These are phyloP conservation scores for Hypoxylon intermedium DNA, from an alignment of 495 filamentous ascomycete species.

Conservation along the genomic window DNA sequence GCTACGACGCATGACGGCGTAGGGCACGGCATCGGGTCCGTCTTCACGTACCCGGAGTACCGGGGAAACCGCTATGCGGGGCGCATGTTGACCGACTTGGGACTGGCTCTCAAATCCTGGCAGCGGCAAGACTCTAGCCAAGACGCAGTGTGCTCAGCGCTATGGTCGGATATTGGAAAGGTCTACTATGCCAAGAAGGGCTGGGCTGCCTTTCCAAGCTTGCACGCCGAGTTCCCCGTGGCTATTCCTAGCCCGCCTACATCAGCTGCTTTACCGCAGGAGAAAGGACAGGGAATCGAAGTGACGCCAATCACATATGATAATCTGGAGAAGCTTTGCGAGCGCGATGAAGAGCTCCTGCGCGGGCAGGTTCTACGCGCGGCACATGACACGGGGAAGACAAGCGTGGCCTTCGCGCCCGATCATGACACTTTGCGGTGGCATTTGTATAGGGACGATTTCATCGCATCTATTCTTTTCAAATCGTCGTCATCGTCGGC, in stretches of 20 bases:
- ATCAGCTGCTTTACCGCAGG: constrained; percentile 14
- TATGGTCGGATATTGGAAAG: constrained; percentile 97
- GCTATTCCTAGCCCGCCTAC: neutral
- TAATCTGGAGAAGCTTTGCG: constrained; percentile 65
- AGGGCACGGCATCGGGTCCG: constrained; percentile 84
- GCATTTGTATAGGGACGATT: constrained; percentile 89
- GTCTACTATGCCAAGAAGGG: constrained; percentile 83
- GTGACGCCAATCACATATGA: constrained; percentile 50
- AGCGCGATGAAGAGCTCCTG: constrained; percentile 61
- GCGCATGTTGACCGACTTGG: constrained; percentile 64
- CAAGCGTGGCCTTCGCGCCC: constrained; percentile 73
- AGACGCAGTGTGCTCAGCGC: constrained; percentile 66
- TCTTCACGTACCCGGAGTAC: constrained; percentile 77
- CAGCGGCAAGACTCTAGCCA: constrained; percentile 32
- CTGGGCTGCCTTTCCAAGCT: constrained; percentile 76
- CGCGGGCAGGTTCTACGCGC: constrained; percentile 44
- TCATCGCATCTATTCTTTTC: constrained; percentile 65
- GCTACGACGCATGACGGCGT: constrained; percentile 65
- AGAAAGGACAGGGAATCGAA: neutral
- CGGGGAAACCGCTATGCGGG: constrained; percentile 80
- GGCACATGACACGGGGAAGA: constrained; percentile 41
- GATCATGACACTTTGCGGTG: constrained; percentile 76
- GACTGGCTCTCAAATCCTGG: constrained; percentile 42
- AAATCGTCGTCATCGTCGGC: neutral
- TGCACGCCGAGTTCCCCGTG: constrained; percentile 69